Evolutionary conservation across 2,329 filamentous ascomycete genomes (phyloP).

Genomic region (Fonsecaea nubica): DNA sequence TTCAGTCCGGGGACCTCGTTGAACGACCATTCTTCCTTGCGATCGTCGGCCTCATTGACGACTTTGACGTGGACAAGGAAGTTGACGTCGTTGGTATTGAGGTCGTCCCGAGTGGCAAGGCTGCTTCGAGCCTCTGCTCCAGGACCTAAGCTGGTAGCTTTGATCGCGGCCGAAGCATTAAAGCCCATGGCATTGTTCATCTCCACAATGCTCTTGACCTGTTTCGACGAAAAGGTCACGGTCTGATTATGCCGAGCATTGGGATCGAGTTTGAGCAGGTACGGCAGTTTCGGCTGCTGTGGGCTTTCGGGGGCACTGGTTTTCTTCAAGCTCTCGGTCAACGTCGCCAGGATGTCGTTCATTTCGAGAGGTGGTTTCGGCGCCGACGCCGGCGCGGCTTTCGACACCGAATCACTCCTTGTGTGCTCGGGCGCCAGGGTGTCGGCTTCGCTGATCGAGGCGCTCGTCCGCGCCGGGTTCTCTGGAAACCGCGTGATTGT

Average conservation of each 20-base stretch:
- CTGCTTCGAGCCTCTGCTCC: conserved; percentile 13
- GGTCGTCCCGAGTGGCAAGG: conserved; percentile 13
- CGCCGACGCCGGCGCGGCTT: background rate
- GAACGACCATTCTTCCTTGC: conserved; percentile 23
- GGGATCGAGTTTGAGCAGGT: conserved; percentile 17
- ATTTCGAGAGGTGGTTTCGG: background rate
- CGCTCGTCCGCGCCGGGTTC: background rate
- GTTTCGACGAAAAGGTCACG: conserved; percentile 20
- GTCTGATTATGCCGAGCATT: conserved; percentile 19
- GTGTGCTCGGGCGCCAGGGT: background rate
- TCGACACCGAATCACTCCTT: conserved; percentile 1
- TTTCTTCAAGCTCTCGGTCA: conserved; percentile 12
- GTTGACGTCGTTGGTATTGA: conserved; percentile 20
- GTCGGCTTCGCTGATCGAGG: conserved; percentile 2
- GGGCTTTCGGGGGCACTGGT: conserved; percentile 2
- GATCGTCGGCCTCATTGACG: conserved; percentile 20
- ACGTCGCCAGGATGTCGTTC: conserved; percentile 3
- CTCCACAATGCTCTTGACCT: conserved; percentile 21
- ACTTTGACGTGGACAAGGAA: conserved; percentile 26
- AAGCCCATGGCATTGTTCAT: conserved; percentile 23
- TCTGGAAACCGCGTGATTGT: conserved; percentile 9
- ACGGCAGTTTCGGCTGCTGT: conserved; percentile 14
- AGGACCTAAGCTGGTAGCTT: conserved; percentile 19
- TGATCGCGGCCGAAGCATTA: conserved; percentile 20
- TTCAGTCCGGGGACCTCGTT: conserved; percentile 17